These are phyloP conservation scores for Pichia terricola DNA, from an alignment of 1,139 yeast genomes.

Conservation along the genomic window DNA sequence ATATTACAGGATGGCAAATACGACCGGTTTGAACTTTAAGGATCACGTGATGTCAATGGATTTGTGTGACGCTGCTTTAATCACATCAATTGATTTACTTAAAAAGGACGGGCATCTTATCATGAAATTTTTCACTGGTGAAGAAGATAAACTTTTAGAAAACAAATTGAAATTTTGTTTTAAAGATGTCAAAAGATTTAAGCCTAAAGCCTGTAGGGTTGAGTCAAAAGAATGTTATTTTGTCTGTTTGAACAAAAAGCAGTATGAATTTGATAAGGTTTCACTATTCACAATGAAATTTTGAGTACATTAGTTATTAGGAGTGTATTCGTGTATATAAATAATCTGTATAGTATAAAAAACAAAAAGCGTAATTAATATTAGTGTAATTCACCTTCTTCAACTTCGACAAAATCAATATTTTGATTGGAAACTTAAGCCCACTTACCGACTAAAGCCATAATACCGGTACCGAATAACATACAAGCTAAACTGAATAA, in stretches of 20 bases:
- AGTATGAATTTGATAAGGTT: slow-evolving; percentile 36
- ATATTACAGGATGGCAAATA: slow-evolving; percentile 65
- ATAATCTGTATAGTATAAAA: no score
- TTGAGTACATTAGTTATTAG: neutral
- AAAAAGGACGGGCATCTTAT: slow-evolving; percentile 64
- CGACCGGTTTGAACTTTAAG: slow-evolving; percentile 50
- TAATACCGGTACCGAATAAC: slow-evolving; percentile 58
- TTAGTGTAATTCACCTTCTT: no score
- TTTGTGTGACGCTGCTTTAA: slow-evolving; percentile 82
- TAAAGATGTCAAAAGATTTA: slow-evolving; percentile 43
- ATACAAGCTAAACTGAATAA: slow-evolving; percentile 37
- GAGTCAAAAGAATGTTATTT: slow-evolving; percentile 67
- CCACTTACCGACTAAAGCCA: slow-evolving; percentile 87
- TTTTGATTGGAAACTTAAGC: slow-evolving; percentile 33
- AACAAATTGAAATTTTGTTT: slow-evolving; percentile 51
- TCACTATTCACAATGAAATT: slow-evolving; percentile 32
- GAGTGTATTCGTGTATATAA: neutral
- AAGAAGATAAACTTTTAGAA: slow-evolving; percentile 55
- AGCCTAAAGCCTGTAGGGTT: slow-evolving; percentile 50
- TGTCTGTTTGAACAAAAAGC: slow-evolving; percentile 45
- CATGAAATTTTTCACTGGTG: slow-evolving; percentile 63
- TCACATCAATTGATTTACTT: slow-evolving; percentile 61
- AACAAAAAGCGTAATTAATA: no score
- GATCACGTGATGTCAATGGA: slow-evolving; percentile 65
- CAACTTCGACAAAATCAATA: no score